Base-by-base conservation (phyloP, 2,329 filamentous ascomycete genomes). In the Didymellaceae sp. region DNA sequence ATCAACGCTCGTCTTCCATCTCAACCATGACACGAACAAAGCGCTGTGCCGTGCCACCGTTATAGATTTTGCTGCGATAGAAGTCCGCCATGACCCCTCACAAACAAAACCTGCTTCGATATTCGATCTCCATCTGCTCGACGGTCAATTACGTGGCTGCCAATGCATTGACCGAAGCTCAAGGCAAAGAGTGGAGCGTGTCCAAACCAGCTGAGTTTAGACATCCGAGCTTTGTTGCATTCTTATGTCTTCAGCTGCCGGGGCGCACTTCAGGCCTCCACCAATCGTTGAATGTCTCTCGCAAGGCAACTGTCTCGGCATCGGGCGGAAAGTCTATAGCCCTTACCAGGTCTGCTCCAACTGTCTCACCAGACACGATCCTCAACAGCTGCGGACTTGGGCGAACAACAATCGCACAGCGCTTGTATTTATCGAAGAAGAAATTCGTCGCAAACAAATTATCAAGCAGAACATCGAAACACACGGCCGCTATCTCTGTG, bases 281-380 rank as follows among this genome's bases (percentile, higher is more conserved):
- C 61, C 63, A 25, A 56, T 57, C 39, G 59, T 64, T 39, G 53
- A 60, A 45, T 68, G 65, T 38, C 33, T 65, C 20, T 57, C 54
- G 37, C 51, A 45, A 44, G 33, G 50, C 17, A 51, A 45, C 44
- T 67, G 65, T 54, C 58, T 68, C 41, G 59, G 66, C 42, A 60
- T 67, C 38, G 63, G 64, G 32, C 66, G 58, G 56, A 67, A 66
- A 45, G 34, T 65, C 31, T 51, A 61, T 33, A 38, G 50, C 28
- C 42, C 59, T 24, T 49, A 59, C 40, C 46, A 54, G 18, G 53
- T 66, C 28, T 67, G 66, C 33, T n/a, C 37, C 31, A 54, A 58
- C 22, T 66, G 66, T 54, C 52, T 67, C 14, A 57, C 56, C 37
- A 46, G 62, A 50, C 54, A 65, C 56, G 63, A 68, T 28, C 59